phyloP scores from a whole-genome alignment of 2,329 filamentous ascomycete genomes.

The Huntiella savannae region DNA sequence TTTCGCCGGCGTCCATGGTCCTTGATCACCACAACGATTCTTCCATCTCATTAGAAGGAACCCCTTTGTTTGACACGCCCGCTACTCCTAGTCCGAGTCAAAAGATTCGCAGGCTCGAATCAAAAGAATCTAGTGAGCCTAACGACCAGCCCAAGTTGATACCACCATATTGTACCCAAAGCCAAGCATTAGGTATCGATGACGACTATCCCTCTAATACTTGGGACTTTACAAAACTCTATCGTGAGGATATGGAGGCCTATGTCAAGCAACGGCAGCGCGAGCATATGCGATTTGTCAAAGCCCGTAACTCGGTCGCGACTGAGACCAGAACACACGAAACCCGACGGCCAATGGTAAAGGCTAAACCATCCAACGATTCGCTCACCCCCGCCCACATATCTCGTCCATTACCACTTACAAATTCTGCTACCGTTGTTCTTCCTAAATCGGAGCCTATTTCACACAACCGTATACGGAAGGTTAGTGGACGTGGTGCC shows the following conservation, averaged over 20 bases:
- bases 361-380: too few species aligned
- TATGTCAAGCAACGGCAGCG: constrained; percentile 3
- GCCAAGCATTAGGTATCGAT: background rate
- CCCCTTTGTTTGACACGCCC: background rate
- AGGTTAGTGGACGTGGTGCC: background rate
- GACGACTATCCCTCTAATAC: background rate
- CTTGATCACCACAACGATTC: constrained; percentile 5
- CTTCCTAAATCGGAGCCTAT: too few species aligned
- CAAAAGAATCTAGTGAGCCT: background rate
- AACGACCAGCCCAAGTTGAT: too few species aligned
- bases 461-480: background rate
- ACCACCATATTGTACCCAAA: too few species aligned
- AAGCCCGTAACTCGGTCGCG: background rate
- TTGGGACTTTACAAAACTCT: too few species aligned
- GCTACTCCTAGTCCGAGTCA: background rate
- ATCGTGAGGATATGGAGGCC: background rate
- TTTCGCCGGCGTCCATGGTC: constrained; percentile 9
- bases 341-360: too few species aligned
- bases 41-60: background rate
- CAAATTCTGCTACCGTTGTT: too few species aligned
- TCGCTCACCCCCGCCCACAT: too few species aligned
- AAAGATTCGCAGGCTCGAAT: background rate
- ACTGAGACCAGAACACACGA: too few species aligned
- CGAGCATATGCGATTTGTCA: constrained; percentile 3
- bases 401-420: too few species aligned